A percentile compares a stretch with the other conserved stretches of the same genome.
Evolutionary conservation across 2,329 filamentous ascomycete genomes (phyloP).

Genomic region (Hymenoscyphus occultus): DNA sequence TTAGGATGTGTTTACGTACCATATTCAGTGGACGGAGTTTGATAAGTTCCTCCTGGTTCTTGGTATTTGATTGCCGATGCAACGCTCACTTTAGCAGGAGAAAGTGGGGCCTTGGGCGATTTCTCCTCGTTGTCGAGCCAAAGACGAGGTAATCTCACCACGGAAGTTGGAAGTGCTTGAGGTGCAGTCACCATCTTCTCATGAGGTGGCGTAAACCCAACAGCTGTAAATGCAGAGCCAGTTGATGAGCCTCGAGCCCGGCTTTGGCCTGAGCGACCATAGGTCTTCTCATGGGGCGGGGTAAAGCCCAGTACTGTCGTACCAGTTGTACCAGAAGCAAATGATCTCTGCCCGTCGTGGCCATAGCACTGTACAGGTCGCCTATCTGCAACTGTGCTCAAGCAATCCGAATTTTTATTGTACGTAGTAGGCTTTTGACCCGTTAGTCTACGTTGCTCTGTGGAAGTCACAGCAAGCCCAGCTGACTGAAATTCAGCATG

Average conservation of each 20-base stretch:
- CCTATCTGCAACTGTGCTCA: conserved; percentile 1
- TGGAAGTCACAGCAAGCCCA: conserved; percentile 56
- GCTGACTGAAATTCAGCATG: conserved; percentile 51
- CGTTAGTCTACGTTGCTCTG: conserved; percentile 39
- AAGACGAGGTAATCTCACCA: conserved; percentile 26
- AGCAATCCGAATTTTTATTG: conserved; percentile 18
- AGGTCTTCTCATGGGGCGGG: conserved; percentile 10
- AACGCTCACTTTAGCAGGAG: conserved; percentile 6
- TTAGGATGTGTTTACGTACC: neutral
- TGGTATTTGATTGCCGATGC: neutral
- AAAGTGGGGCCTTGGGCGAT: conserved; percentile 15
- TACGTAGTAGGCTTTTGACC: conserved; percentile 16
- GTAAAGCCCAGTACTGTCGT: conserved; percentile 28
- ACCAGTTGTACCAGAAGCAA: conserved; percentile 25
- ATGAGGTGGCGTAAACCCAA: conserved; percentile 24
- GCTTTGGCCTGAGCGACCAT: neutral
- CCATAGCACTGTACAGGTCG: neutral
- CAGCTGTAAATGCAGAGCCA: conserved; percentile 4
- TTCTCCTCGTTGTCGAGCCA: conserved; percentile 29
- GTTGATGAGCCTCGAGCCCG: conserved; percentile 1
- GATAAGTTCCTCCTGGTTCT: neutral
- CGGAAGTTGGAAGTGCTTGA: conserved; percentile 8
- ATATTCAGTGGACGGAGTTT: neutral
- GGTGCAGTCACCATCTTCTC: conserved; percentile 5
- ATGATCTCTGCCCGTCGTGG: conserved; percentile 16